These are phyloP conservation scores for Microstegium vimineum DNA, from an alignment of 176 grass and related monocot species.

Conservation along the genomic window DNA sequence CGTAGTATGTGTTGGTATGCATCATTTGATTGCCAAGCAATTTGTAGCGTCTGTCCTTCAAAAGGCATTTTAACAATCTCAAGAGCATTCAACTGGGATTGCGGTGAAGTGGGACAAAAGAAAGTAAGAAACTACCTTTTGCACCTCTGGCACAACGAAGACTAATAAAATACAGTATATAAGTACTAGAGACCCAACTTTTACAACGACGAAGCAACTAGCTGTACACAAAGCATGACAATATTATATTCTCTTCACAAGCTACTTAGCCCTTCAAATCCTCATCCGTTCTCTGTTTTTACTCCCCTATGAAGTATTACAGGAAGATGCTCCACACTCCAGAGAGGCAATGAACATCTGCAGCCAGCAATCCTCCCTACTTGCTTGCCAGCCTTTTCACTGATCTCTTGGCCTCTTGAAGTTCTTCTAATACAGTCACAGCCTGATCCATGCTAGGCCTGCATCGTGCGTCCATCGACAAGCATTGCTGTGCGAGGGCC, in stretches of 20 bases:
- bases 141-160: background rate
- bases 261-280: slow-evolving; percentile 3
- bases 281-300: background rate
- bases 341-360: background rate
- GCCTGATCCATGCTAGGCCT: slow-evolving; percentile 80
- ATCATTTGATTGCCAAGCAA: background rate
- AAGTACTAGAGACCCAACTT: slow-evolving; percentile 7
- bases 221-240: slow-evolving; percentile 35
- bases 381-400: slow-evolving; percentile 26
- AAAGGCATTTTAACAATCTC: background rate
- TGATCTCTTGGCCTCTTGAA: slow-evolving; percentile 41
- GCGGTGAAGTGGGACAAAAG: background rate
- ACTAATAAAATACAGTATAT: background rate
- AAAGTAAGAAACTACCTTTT: background rate
- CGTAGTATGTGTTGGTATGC: background rate
- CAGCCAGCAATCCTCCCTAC: slow-evolving; percentile 15
- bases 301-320: slow-evolving; percentile 6
- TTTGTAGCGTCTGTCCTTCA: background rate
- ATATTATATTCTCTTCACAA: slow-evolving; percentile 22
- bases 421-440: slow-evolving; percentile 52
- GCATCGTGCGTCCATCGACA: slow-evolving; percentile 60
- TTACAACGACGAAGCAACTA: slow-evolving; percentile 14
- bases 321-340: background rate
- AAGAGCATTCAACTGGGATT: background rate
- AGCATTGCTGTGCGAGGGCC: slow-evolving; percentile 60